Conservation (phyloP, 371 early-diverging fungal genomes). For the Sporodiniella umbellata region DNA sequence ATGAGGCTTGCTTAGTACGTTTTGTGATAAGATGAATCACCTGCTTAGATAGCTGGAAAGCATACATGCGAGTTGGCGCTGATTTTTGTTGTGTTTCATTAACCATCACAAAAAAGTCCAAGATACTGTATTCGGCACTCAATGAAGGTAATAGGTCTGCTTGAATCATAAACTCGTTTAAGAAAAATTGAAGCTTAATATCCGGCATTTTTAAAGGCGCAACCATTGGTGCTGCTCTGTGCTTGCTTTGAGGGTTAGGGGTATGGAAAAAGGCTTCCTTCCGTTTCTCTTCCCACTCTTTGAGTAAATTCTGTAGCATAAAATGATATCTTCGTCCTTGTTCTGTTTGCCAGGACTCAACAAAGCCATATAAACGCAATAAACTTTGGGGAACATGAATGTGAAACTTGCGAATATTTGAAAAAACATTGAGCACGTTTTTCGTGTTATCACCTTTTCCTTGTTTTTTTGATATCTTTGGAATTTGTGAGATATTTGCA, state of each 20-base stretch:
- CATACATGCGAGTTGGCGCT: constrained; percentile 40
- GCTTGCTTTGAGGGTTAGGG: neutral
- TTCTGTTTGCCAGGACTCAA: constrained; percentile 81
- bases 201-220: constrained; percentile 27
- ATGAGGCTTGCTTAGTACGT: constrained; percentile 1
- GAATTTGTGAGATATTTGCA: constrained; percentile 35
- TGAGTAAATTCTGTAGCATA: constrained; percentile 67
- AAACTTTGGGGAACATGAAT: constrained; percentile 70
- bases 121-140: constrained; percentile 58
- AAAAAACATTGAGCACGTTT: constrained; percentile 54
- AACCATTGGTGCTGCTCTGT: neutral
- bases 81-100: constrained; percentile 40
- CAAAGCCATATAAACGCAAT: constrained; percentile 72
- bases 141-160: constrained; percentile 70
- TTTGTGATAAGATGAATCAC: constrained; percentile 54
- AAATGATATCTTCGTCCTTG: constrained; percentile 72
- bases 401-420: constrained; percentile 53
- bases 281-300: constrained; percentile 66
- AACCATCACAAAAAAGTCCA: constrained; percentile 52
- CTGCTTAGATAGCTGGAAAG: constrained; percentile 56
- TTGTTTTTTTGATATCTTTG: constrained; percentile 21
- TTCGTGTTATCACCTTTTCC: constrained; percentile 17
- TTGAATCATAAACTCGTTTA: constrained; percentile 55
- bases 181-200: constrained; percentile 61
- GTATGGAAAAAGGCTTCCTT: constrained; percentile 3